A percentile compares a stretch with the other conserved stretches of the same genome.
Conservation (phyloP, 352 stramenopile genomes). For the Stramenopiles sp. region DNA sequence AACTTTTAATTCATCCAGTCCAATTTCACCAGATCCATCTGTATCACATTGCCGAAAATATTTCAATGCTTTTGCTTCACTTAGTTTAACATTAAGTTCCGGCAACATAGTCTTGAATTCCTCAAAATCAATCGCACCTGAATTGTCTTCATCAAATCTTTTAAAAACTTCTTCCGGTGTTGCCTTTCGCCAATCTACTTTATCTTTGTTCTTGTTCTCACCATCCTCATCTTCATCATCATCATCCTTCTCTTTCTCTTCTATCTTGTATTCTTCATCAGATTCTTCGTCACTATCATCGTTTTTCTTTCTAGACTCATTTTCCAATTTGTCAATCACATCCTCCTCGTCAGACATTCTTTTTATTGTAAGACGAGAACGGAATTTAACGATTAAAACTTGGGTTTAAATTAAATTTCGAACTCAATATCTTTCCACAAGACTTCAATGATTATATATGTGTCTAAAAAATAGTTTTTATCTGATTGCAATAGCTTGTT, state of each 20-base stretch:
- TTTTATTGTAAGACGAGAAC: background rate
- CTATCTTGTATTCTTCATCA: background rate
- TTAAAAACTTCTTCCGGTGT: constrained; percentile 23
- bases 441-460: no score
- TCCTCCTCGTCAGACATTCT: background rate
- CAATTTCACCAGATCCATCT: constrained; percentile 62
- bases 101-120: constrained; percentile 42
- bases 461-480: no score
- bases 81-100: constrained; percentile 56
- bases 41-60: constrained; percentile 73
- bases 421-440: no score
- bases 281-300: background rate
- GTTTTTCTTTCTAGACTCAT: background rate
- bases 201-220: background rate
- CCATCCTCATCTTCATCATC: background rate
- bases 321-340: background rate
- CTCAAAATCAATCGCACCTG: constrained; percentile 30
- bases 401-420: no score
- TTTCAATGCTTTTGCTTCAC: constrained; percentile 54
- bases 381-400: background rate
- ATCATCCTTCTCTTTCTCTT: background rate
- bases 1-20: constrained; percentile 74
- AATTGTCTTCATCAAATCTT: constrained; percentile 28
- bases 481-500: no score
- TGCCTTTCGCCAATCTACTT: background rate